Base-by-base conservation (phyloP, 352 stramenopile genomes). In the Stephanocyclus meneghinianus region DNA sequence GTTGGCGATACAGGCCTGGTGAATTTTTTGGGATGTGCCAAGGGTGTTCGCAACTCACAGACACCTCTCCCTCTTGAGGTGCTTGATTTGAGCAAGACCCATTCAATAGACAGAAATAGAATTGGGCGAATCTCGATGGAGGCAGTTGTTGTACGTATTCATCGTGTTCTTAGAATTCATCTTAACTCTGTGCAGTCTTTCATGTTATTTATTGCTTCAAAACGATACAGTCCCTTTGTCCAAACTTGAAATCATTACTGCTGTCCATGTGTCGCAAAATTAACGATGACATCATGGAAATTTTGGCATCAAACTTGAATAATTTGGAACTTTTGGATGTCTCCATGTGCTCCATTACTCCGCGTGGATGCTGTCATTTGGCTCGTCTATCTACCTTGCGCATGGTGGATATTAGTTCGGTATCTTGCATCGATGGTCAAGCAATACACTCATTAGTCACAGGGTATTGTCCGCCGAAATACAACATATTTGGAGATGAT, bases 331-430 rank as follows among this genome's bases (percentile, higher is more conserved):
- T 21, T 26, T 37, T 82, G 18, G 68, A 82, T 60, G 29, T 82
- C 50, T 82, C 75, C 8, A 82, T 82, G 75, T 69, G 59, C 21
- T 56, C 47, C 8, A 77, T 82, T 40, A 71, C 75, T 8, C 51
- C 66, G 9, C 32, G n/a, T 32, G 75, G 67, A 35, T 77, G 66
- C 35, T 62, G 51, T 30, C 30, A 62, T 37, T 64, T 82, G 53
- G 40, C 53, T 71, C 51, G 15, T 66, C 67, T 45, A 40, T 42
- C 44, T 64, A 40, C 30, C 60, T 62, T 82, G 40, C 48, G 75
- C 26, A 30, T 63, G 62, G 75, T 82, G 11, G 42, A 82, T 70
- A 71, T 82, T 13, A 82, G 75, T 68, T 45, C 75, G 55, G 68
- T 56, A 32, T n/a, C 42, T 29, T 67, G 62, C 10, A 59, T 76